Base-by-base conservation (phyloP, 306 rosid species). In the Ammopiptanthus mongolicus region DNA sequence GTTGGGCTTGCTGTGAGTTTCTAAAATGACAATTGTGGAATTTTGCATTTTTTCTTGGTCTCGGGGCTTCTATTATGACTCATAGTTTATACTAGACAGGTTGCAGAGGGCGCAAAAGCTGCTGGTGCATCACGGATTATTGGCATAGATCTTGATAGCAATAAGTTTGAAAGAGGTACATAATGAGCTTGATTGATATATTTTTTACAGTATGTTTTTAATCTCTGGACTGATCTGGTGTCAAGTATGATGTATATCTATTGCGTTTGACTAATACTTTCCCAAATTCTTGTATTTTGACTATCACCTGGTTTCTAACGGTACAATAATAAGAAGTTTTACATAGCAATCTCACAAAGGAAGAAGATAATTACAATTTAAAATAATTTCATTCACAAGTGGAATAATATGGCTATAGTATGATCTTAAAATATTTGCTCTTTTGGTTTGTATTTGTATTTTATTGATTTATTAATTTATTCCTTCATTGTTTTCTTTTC, bases 51-150 rank as follows among this genome's bases (percentile, higher is more conserved):
- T 62, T 51, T 63, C 52, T 55, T 84, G 51, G 62, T 76, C 56
- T 33, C 14, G 14, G 9, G 19, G 37, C 36, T 82, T 44, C 28
- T 33, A 9, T 69, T 58, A 31, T 76, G 58, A 66, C 68, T 29
- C 41, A 65, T 28, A 67, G 29, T 42, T 25, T 57, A 59, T 72
- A 69, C 69, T 56, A 71, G 63, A 73, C 88, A 95, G 97, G 96
- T 91, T 53, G 98, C 97, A 14, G 98, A 94, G 85, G 98, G 98
- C 78, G 98, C 98, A 61, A 91, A 87, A 87, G 29, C 96, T 61
- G 97, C 90, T 33, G 97, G 97, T 84, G 98, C 98, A 63, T 87
- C 98, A 2, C 87, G 96, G 47, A 79, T 95, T 31, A 95, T 95
- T 71, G 97, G 98, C 78, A 68, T 95, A 69, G 98, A 91, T 84